Percentiles rank a stretch among this genome's conserved stretches.
Evolutionary conservation across 2,329 filamentous ascomycete genomes (phyloP).

Genomic region (Arthrobotrys sphaeroides): DNA sequence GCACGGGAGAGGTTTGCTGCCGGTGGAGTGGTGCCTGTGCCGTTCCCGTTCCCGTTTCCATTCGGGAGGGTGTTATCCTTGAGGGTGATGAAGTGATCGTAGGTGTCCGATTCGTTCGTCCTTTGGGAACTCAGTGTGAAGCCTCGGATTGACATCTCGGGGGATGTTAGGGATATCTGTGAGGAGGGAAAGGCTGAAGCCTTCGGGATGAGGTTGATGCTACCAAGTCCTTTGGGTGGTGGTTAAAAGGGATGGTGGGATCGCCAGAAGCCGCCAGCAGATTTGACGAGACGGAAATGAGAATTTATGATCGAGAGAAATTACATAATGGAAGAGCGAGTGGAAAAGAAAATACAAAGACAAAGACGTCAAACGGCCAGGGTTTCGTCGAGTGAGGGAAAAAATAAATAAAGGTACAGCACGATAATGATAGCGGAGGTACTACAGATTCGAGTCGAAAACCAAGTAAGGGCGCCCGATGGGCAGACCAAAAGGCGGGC

Average conservation of each 20-base stretch:
- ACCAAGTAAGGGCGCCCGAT: neutral
- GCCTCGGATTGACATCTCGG: slow-evolving; percentile 37
- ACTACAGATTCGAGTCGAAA: slow-evolving; percentile 8
- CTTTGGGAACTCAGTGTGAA: slow-evolving; percentile 33
- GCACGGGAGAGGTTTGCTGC: slow-evolving; percentile 35
- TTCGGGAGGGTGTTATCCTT: slow-evolving; percentile 45
- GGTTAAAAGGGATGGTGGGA: slow-evolving; percentile 13
- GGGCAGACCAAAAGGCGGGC: neutral
- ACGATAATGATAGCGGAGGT: neutral
- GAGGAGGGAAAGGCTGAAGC: slow-evolving; percentile 1
- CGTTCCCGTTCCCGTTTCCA: slow-evolving; percentile 4
- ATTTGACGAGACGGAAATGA: slow-evolving; percentile 31
- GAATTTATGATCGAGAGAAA: neutral
- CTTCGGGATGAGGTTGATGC: neutral
- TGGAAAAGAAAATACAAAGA: neutral
- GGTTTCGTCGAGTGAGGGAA: neutral
- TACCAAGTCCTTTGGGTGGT: neutral
- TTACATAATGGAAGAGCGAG: slow-evolving; percentile 6
- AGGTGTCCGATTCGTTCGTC: slow-evolving; percentile 27
- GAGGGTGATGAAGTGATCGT: slow-evolving; percentile 48
- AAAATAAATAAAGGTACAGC: neutral
- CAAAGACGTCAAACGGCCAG: neutral
- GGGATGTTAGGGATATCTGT: neutral
- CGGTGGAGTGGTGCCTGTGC: neutral
- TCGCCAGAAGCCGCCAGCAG: slow-evolving; percentile 41